Evolutionary conservation across 2,329 filamentous ascomycete genomes (phyloP), one percentile per base, ranked within the genome.

Genomic region (Colletotrichum spinosum): DNA sequence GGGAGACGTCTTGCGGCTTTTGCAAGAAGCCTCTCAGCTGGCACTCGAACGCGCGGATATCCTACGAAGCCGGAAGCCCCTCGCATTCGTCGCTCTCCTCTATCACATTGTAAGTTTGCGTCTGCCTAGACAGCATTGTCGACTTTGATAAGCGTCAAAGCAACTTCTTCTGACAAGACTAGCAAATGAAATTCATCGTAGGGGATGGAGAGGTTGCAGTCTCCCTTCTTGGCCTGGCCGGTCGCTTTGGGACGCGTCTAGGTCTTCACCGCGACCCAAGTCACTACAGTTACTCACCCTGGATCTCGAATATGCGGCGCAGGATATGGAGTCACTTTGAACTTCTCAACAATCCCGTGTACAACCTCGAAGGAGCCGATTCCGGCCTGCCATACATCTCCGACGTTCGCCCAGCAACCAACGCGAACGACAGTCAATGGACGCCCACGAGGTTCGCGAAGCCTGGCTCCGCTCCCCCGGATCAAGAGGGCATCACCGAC

Each of bases 361-460:
- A 68, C 41, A 69, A 69, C 37, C 57, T 57, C 3, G 68, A 69
- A 17, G 67, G 68, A 11, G 67, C 67, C 9, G 68, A 69, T 15
- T 69, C 68, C 12, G 60, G 56, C 11, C 45, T 69, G 17, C 49
- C 68, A 1, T 57, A 60, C 37, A 55, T 68, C 6, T 61, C 64
- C 35, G 65, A 67, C 37, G 63, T 55, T 5, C 65, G 46, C 38
- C 60, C 60, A 2, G 49, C 67, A 4, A 55, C 52, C 6, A 69
- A 69, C 35, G 58, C 65, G 12, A 69, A 69, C 52, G 67, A 69
- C n/a, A 55, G 25, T n/a, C 60, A 69, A 39, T 69, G 68, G 68
- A 49, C 61, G 13, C 55, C 68, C 3, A 67, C 60, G 3, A 57
- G 64, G 3, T 69, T 69, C 33, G 60, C 68, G 37, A 62, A 69